Conservation (phyloP, 805 yeast species). For the Candida railenensis region DNA sequence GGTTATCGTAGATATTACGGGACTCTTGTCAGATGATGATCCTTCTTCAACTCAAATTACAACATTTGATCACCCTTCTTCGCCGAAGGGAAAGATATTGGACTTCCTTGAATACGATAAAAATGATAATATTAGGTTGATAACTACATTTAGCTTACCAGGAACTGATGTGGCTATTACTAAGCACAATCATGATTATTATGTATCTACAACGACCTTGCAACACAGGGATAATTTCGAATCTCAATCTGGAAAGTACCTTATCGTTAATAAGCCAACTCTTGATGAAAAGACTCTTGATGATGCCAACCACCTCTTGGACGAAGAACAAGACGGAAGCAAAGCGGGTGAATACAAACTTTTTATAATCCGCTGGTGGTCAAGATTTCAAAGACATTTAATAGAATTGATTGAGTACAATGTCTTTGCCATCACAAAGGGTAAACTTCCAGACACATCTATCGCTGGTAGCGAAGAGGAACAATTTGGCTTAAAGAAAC, state of each 20-base stretch:
- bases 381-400: conserved; percentile 31
- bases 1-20: conserved; percentile 4
- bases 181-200: not conserved
- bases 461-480: conserved; percentile 12
- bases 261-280: conserved; percentile 32
- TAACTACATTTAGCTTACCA: not conserved
- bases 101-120: conserved; percentile 2
- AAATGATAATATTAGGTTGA: not conserved
- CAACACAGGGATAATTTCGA: not conserved
- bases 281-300: conserved; percentile 18
- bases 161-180: not conserved
- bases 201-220: not conserved
- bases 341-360: conserved; percentile 11
- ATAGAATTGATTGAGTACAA: conserved; percentile 17
- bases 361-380: conserved; percentile 24
- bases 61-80: conserved; percentile 1
- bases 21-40: conserved; percentile 5
- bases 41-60: not conserved
- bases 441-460: not conserved
- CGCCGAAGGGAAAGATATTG: not conserved
- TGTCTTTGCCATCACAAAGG: not conserved
- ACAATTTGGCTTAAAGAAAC: conserved; percentile 31
- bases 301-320: conserved; percentile 30
- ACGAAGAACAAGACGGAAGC: conserved; percentile 19
- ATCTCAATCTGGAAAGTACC: conserved; percentile 7